phyloP scores from a whole-genome alignment of 164 flowering plant species.

The Vitis amurensis region DNA sequence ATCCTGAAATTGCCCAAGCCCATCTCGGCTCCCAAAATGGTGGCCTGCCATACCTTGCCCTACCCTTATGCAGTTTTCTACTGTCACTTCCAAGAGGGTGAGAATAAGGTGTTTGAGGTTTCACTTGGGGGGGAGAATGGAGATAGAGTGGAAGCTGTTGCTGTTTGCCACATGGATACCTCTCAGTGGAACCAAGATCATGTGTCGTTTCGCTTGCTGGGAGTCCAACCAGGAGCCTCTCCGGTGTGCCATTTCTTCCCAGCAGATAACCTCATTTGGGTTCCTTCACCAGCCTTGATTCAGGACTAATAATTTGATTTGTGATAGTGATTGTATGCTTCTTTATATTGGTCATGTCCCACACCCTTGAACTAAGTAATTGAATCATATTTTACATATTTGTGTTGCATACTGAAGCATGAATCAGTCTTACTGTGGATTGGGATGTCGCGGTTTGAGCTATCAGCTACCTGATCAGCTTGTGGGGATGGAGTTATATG shows the following conservation, averaged over 20 bases:
- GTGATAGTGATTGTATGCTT: no score
- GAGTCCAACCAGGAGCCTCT: slow-evolving; percentile 31
- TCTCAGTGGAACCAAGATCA: slow-evolving; percentile 45
- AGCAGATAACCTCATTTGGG: slow-evolving; percentile 47
- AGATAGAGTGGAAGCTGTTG: slow-evolving; percentile 37
- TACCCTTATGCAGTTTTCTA: slow-evolving; percentile 57
- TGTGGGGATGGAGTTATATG: no score
- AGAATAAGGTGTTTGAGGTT: slow-evolving; percentile 33
- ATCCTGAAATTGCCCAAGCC: slow-evolving; percentile 24
- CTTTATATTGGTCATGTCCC: no score
- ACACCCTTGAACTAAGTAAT: not conserved
- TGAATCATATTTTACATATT: no score
- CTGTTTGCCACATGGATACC: slow-evolving; percentile 61
- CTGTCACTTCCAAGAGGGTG: slow-evolving; percentile 43
- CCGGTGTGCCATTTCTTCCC: slow-evolving; percentile 64
- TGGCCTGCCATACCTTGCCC: slow-evolving; percentile 55
- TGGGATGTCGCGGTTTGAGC: no score
- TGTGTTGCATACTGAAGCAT: no score
- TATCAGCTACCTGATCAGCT: no score
- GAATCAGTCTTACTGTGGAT: no score
- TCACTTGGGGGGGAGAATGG: slow-evolving; percentile 38
- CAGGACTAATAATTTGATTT: not conserved
- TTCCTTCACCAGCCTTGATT: slow-evolving; percentile 15
- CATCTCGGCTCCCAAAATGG: slow-evolving; percentile 21
- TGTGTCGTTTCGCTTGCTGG: slow-evolving; percentile 35